These are phyloP conservation scores for Neurospora sp. DNA, from an alignment of 495 filamentous ascomycete genomes.

Conservation along the genomic window DNA sequence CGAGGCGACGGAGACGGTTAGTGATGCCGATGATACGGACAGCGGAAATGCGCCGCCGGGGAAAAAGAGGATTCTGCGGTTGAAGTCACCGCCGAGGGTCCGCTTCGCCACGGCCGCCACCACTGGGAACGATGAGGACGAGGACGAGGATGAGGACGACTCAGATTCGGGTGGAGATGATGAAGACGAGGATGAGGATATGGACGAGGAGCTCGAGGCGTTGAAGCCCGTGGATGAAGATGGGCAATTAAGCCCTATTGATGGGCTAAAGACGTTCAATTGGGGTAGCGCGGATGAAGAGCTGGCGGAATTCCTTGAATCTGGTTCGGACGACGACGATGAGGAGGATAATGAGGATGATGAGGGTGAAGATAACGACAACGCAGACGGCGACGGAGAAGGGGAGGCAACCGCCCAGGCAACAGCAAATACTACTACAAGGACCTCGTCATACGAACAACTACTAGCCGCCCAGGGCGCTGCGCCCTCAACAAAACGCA, in stretches of 20 bases:
- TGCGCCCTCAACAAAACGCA: constrained; percentile 5
- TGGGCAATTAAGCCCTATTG: constrained; percentile 42
- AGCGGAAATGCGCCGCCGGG: constrained; percentile 2
- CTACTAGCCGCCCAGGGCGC: neutral
- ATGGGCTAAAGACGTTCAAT: constrained; percentile 43
- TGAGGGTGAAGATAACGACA: constrained; percentile 19
- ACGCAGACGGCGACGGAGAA: constrained; percentile 22
- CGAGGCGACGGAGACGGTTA: constrained; percentile 13
- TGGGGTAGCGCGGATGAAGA: constrained; percentile 62
- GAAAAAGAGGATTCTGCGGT: constrained; percentile 2
- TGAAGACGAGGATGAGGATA: constrained; percentile 33
- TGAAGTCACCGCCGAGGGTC: constrained; percentile 5
- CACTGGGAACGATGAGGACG: constrained; percentile 29
- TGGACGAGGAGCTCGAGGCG: constrained; percentile 9
- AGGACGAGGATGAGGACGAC: constrained; percentile 36
- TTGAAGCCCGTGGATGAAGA: constrained; percentile 38
- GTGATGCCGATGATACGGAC: constrained; percentile 19
- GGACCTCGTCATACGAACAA: neutral
- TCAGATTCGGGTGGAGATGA: constrained; percentile 33
- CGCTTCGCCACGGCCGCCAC: neutral
- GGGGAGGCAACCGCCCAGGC: constrained; percentile 22
- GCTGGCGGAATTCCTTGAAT: constrained; percentile 62
- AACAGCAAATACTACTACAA: neutral
- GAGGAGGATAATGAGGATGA: constrained; percentile 22
- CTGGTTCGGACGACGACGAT: constrained; percentile 49